These are phyloP conservation scores for Metschnikowia kunwiensis DNA, from an alignment of 805 yeast genomes.

Conservation along the genomic window DNA sequence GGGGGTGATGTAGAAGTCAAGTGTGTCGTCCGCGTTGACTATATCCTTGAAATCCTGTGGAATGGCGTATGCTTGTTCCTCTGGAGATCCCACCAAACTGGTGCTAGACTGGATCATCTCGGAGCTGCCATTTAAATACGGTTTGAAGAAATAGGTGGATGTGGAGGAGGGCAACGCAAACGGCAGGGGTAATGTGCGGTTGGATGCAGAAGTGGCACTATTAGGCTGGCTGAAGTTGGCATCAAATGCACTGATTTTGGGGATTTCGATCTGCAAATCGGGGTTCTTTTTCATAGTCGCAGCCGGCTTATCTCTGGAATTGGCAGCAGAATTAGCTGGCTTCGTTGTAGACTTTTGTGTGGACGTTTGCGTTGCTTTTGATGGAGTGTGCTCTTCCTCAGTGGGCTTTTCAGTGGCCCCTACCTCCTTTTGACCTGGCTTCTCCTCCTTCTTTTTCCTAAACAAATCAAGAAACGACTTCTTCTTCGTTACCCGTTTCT, in stretches of 20 bases:
- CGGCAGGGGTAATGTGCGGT: conserved; percentile 31
- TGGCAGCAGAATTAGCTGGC: neutral
- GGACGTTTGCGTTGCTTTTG: neutral
- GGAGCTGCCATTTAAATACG: conserved; percentile 16
- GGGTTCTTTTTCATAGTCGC: conserved; percentile 6
- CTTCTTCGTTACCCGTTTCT: conserved; percentile 10
- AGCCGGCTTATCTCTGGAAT: neutral
- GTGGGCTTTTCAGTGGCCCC: too few species aligned
- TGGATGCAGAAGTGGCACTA: conserved; percentile 16
- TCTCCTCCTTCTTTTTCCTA: conserved; percentile 22
- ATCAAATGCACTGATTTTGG: conserved; percentile 13
- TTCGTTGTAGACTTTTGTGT: neutral
- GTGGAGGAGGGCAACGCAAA: conserved; percentile 47
- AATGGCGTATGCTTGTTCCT: conserved; percentile 26
- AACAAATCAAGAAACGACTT: conserved; percentile 37
- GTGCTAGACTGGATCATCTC: conserved; percentile 5
- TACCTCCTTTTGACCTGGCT: too few species aligned
- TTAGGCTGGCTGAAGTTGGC: conserved; percentile 11
- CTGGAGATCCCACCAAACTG: conserved; percentile 4
- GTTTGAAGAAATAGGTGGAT: conserved; percentile 39
- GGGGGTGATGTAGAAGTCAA: conserved; percentile 38
- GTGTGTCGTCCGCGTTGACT: conserved; percentile 36
- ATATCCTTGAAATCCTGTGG: conserved; percentile 36
- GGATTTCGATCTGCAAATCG: conserved; percentile 16
- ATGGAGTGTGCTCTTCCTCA: too few species aligned